Evolutionary conservation across 768 basidiomycete genomes (phyloP).

Genomic region (Suillus alpinus): DNA sequence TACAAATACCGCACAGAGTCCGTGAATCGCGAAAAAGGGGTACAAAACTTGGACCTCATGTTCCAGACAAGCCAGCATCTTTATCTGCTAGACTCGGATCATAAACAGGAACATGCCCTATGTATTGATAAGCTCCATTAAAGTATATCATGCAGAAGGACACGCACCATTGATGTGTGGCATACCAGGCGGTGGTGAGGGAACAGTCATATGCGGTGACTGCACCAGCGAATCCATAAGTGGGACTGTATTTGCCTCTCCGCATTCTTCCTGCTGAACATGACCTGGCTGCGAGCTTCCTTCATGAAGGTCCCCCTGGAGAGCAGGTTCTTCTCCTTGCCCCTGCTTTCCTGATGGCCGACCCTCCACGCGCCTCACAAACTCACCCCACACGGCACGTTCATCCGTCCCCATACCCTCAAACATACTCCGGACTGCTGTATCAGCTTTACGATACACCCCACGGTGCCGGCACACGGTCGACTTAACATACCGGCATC

Average conservation of each 20-base stretch:
- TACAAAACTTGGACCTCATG: neutral
- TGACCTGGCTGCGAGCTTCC: slow-evolving; percentile 2
- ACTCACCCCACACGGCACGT: slow-evolving; percentile 66
- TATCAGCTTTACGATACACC: slow-evolving; percentile 59
- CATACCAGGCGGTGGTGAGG: neutral
- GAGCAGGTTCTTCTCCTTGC: slow-evolving; percentile 18
- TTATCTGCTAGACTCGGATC: slow-evolving; percentile 6
- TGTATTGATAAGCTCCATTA: neutral
- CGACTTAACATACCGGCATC: slow-evolving; percentile 69
- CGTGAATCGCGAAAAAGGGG: neutral
- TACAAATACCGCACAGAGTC: neutral
- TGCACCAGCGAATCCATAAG: slow-evolving; percentile 10
- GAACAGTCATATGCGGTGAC: neutral
- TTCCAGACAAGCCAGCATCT: slow-evolving; percentile 3
- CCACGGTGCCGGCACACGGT: slow-evolving; percentile 72
- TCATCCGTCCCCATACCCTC: slow-evolving; percentile 53
- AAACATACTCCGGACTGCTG: slow-evolving; percentile 45
- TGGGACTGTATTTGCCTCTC: slow-evolving; percentile 11
- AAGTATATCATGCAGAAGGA: no score
- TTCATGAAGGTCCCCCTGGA: slow-evolving; percentile 16
- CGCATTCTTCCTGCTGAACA: slow-evolving; percentile 16
- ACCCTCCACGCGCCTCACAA: slow-evolving; percentile 61
- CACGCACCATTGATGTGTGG: slow-evolving; percentile 14
- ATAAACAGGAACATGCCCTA: slow-evolving; percentile 11
- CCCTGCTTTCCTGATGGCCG: slow-evolving; percentile 32